Conservation (phyloP, 352 stramenopile genomes). For the Aphanomyces stellatus region DNA sequence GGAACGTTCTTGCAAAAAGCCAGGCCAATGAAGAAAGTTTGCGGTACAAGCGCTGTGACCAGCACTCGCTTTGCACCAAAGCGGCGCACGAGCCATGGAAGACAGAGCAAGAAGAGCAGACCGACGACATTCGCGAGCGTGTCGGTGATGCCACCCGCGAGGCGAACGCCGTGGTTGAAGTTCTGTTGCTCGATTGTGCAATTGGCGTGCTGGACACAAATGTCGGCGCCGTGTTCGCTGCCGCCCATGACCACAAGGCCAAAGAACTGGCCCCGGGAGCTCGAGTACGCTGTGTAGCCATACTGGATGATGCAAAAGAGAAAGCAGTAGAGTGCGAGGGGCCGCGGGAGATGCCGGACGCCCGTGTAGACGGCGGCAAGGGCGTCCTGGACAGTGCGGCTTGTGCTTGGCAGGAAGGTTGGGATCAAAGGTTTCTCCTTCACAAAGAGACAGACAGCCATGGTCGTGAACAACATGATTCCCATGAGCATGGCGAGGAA, state of each 20-base stretch:
- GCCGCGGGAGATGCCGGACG: conserved; percentile 32
- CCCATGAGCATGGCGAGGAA: conserved; percentile 65
- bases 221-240: conserved; percentile 34
- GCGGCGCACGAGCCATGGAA: conserved; percentile 39
- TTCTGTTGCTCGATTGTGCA: conserved; percentile 21
- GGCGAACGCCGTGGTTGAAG: conserved; percentile 48
- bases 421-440: conserved; percentile 31
- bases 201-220: conserved; percentile 26
- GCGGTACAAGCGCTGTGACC: conserved; percentile 34
- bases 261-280: conserved; percentile 58
- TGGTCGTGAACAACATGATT: conserved; percentile 48
- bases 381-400: conserved; percentile 12
- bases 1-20: conserved; percentile 35
- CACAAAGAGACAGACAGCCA: conserved; percentile 44
- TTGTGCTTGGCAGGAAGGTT: conserved; percentile 19
- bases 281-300: conserved; percentile 53
- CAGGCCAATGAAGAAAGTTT: conserved; percentile 44
- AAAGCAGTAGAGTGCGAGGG: conserved; percentile 38
- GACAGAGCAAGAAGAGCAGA: conserved; percentile 40
- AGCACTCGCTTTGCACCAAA: conserved; percentile 37
- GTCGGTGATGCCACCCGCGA: conserved; percentile 38
- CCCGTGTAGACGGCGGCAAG: conserved; percentile 42
- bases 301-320: conserved; percentile 46
- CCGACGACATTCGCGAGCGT: conserved; percentile 44
- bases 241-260: conserved; percentile 46